Percentiles rank a stretch among this genome's conserved stretches.
These are phyloP conservation scores for Suhomyces guaymorum DNA, from an alignment of 1,139 yeast species.

Conservation along the genomic window DNA sequence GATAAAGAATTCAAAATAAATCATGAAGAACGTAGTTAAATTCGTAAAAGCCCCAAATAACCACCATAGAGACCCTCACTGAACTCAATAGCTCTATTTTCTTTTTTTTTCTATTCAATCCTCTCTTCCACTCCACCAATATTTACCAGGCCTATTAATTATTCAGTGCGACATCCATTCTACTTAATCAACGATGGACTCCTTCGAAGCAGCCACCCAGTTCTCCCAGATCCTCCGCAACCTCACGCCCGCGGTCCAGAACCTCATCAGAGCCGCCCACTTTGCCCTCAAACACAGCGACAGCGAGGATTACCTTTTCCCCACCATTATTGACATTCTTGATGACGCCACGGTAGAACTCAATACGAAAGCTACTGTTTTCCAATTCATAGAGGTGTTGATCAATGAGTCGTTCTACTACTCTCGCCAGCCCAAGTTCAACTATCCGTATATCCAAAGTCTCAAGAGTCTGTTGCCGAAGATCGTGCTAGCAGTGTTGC, in stretches of 20 bases:
- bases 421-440: slow-evolving; percentile 34
- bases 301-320: slow-evolving; percentile 69
- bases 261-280: slow-evolving; percentile 55
- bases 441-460: slow-evolving; percentile 50
- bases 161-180: too few relatives aligned
- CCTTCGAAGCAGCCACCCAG: slow-evolving; percentile 74
- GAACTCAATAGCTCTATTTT: too few relatives aligned
- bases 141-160: too few relatives aligned
- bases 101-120: too few relatives aligned
- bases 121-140: too few relatives aligned
- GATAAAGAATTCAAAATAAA: too few relatives aligned
- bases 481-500: slow-evolving; percentile 54
- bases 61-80: too few relatives aligned
- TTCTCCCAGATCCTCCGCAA: slow-evolving; percentile 60
- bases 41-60: too few relatives aligned
- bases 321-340: slow-evolving; percentile 70
- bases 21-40: too few relatives aligned
- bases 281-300: slow-evolving; percentile 62
- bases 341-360: slow-evolving; percentile 49
- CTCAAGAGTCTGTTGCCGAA: slow-evolving; percentile 43
- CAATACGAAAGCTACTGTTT: slow-evolving; percentile 63
- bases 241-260: slow-evolving; percentile 63
- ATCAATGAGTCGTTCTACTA: slow-evolving; percentile 38
- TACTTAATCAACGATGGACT: slow-evolving; percentile 76
- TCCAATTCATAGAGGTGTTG: slow-evolving; percentile 68